Percentiles rank a stretch among this genome's conserved stretches.
Evolutionary conservation across 495 filamentous ascomycete species (phyloP).

Genomic region (Lophiotrema nucula): DNA sequence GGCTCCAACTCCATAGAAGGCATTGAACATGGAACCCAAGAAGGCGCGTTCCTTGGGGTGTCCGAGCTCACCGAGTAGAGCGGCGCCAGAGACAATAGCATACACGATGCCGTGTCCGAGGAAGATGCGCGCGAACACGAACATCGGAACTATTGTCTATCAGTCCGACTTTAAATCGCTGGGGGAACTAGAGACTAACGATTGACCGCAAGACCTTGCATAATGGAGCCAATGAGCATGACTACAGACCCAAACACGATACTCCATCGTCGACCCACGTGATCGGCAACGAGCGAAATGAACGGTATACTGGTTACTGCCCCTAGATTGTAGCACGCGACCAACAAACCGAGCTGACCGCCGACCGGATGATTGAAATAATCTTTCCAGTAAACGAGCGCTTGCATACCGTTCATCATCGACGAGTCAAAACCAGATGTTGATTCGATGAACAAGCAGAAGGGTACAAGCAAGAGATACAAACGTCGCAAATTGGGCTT

Average conservation of each 20-base stretch:
- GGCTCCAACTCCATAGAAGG: conserved; percentile 61
- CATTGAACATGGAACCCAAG: conserved; percentile 65
- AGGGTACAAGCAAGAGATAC: conserved; percentile 64
- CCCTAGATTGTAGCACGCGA: conserved; percentile 48
- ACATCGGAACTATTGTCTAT: conserved; percentile 55
- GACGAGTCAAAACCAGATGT: conserved; percentile 73
- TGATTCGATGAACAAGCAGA: conserved; percentile 67
- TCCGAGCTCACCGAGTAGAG: conserved; percentile 62
- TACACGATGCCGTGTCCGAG: conserved; percentile 49
- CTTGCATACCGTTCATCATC: conserved; percentile 68
- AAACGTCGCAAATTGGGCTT: conserved; percentile 61
- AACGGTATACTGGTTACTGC: conserved; percentile 58
- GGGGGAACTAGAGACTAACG: conserved; percentile 37
- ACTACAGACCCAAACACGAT: conserved; percentile 60
- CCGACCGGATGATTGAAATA: conserved; percentile 47
- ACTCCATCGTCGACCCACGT: conserved; percentile 54
- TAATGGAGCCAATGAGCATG: conserved; percentile 58
- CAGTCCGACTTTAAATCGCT: not conserved
- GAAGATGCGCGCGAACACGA: conserved; percentile 62
- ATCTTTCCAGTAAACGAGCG: conserved; percentile 55
- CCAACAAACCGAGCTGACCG: conserved; percentile 37
- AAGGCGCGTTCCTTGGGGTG: conserved; percentile 65
- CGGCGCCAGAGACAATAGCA: conserved; percentile 61
- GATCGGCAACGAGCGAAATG: conserved; percentile 56
- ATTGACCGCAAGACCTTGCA: conserved; percentile 54